Base-by-base conservation (phyloP, 1,284 basidiomycete genomes). In the Trichosporon ovoides region DNA sequence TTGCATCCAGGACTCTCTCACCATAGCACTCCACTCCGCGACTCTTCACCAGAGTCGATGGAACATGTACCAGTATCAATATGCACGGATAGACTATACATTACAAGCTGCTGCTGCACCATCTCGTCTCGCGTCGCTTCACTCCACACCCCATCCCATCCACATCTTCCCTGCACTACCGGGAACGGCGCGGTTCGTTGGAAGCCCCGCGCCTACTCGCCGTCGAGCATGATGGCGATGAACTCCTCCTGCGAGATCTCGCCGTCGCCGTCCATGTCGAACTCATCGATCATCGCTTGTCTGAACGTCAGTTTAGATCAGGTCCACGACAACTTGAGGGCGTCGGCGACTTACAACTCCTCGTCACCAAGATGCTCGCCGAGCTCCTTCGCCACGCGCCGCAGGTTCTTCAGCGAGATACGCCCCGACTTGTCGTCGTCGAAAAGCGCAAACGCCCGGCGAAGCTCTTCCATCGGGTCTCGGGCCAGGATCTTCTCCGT, bases 231-330 rank as follows among this genome's bases (percentile, higher is more conserved):
- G 76, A 98, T 97, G 49, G 90, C 88, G 50, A 78, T 68, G 60
- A 79, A 79, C 61, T 79, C 78, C 57, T 76, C 68, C 55, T 80
- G 89, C 74, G 87, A 93, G 74, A 98, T 98, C 80, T 95, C 94
- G 20, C 94, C 93, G 69, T 99, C 95, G 76, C 95, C 89, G 80
- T 99, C 95, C 36, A 99, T 84, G 77, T 99, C 95, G 72, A 99
- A 99, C 79, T 99, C 96, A 71, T 98, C 96, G 71, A 99, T 99
- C 95, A 99, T 99, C 19, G 95, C 96, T 85, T 97, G 91, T 66
- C 94, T 98, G 70, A 52, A 10, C 18, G 57, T 58, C 37, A 58
- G 57, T 31, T 19, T 24, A 22, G 24, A 33, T 24, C 33, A 14
- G 38, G 52, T 2, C 18, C n/a, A 33, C 18, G 7, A n/a, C 13